A percentile compares a stretch with the other conserved stretches of the same genome.
These are phyloP conservation scores for Plantago elongata DNA, from an alignment of 257 asterid genomes.

Conservation along the genomic window DNA sequence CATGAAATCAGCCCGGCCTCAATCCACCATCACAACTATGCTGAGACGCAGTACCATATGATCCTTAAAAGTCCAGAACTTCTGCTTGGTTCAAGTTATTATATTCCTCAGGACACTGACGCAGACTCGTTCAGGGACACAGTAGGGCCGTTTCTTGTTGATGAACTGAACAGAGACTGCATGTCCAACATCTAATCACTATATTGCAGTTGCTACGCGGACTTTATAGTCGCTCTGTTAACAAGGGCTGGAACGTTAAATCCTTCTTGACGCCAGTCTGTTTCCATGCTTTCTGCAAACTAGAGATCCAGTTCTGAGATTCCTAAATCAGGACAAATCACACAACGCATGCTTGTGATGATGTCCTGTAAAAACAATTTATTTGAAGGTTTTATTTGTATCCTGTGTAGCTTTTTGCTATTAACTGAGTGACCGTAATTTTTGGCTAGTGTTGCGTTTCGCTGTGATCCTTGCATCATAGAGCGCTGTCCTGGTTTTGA, in stretches of 20 bases:
- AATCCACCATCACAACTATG: conserved; percentile 17
- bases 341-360: conserved; percentile 7
- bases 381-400: conserved; percentile 11
- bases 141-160: conserved; percentile 33
- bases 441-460: neutral
- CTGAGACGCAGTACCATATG: conserved; percentile 25
- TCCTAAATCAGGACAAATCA: neutral
- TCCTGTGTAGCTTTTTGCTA: conserved; percentile 6
- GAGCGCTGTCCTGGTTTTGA: neutral
- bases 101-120: conserved; percentile 7
- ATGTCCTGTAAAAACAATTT: conserved; percentile 9
- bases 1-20: conserved; percentile 32
- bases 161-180: conserved; percentile 30
- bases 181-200: conserved; percentile 1
- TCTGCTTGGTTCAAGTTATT: conserved; percentile 29
- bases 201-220: conserved; percentile 20
- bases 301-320: conserved; percentile 3
- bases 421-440: neutral
- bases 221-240: conserved; percentile 9
- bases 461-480: neutral
- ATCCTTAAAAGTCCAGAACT: conserved; percentile 29
- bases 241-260: conserved; percentile 1
- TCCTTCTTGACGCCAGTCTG: conserved; percentile 7
- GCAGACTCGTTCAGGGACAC: conserved; percentile 28
- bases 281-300: conserved; percentile 12